These are phyloP conservation scores for Lachancea sp. DNA, from an alignment of 805 yeast genomes.

Conservation along the genomic window DNA sequence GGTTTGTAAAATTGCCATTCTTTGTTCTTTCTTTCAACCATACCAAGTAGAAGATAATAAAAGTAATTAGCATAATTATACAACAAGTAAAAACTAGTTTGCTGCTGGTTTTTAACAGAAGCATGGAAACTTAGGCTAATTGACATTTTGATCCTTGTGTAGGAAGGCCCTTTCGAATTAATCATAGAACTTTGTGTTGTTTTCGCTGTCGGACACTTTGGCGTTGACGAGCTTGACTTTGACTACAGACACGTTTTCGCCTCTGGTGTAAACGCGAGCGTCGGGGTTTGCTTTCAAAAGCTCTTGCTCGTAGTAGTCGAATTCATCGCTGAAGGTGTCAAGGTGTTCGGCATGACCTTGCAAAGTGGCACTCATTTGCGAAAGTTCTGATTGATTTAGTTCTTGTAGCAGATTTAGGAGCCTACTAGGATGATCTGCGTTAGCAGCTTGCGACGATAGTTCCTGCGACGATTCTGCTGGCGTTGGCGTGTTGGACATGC, in stretches of 20 bases:
- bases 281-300: constrained; percentile 60
- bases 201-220: constrained; percentile 72
- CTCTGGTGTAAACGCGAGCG: constrained; percentile 60
- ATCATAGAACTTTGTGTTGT: constrained; percentile 40
- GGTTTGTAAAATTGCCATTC: constrained; percentile 58
- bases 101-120: background rate
- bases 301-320: constrained; percentile 52
- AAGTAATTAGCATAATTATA: constrained; percentile 2
- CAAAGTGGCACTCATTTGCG: constrained; percentile 76
- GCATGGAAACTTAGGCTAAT: too few species aligned
- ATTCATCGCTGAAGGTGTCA: constrained; percentile 40
- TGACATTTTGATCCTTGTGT: too few species aligned
- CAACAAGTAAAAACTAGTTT: background rate
- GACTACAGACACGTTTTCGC: constrained; percentile 59
- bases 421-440: constrained; percentile 34
- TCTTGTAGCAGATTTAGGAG: constrained; percentile 60
- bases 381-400: constrained; percentile 71
- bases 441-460: constrained; percentile 9
- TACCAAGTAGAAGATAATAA: constrained; percentile 3
- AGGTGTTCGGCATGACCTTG: constrained; percentile 63
- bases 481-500: constrained; percentile 27
- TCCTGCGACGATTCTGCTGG: constrained; percentile 15
- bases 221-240: constrained; percentile 60
- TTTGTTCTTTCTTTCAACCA: background rate
- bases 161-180: constrained; percentile 12